A percentile compares a stretch with the other conserved stretches of the same genome.
phyloP scores from a whole-genome alignment of 1,284 basidiomycete species.

The Flammula alnicola region DNA sequence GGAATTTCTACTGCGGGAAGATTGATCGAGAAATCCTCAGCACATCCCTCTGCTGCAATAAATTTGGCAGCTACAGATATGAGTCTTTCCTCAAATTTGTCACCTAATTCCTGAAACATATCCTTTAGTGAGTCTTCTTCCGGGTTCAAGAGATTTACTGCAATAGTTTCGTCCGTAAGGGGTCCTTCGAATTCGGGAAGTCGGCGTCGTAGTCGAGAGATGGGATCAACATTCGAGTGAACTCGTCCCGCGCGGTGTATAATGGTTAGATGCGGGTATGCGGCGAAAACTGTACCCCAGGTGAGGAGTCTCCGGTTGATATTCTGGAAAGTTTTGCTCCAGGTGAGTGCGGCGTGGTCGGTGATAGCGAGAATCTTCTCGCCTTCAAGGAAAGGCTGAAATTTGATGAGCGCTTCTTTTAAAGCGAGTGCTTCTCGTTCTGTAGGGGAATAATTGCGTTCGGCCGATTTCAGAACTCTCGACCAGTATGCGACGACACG shows the following conservation, averaged over 20 bases:
- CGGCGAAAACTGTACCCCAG: constrained; percentile 23
- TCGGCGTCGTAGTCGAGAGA: constrained; percentile 14
- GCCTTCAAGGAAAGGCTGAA: constrained; percentile 21
- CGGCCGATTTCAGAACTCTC: constrained; percentile 28
- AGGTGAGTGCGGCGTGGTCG: constrained; percentile 20
- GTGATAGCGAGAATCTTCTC: constrained; percentile 16
- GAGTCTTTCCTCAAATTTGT: constrained; percentile 32
- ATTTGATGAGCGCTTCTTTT: constrained; percentile 27
- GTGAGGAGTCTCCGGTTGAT: constrained; percentile 15
- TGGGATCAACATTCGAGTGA: constrained; percentile 22
- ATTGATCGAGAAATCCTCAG: not conserved
- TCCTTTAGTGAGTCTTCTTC: constrained; percentile 24
- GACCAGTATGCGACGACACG: constrained; percentile 42
- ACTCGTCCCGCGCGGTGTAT: constrained; percentile 16
- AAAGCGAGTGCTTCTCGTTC: constrained; percentile 26
- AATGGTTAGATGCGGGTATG: constrained; percentile 16
- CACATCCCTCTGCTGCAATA: not conserved
- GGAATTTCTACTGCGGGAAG: not conserved
- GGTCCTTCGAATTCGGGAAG: not conserved
- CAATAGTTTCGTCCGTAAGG: constrained; percentile 4
- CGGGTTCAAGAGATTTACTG: not conserved
- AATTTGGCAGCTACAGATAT: constrained; percentile 23
- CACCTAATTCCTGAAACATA: constrained; percentile 31
- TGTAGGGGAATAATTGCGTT: constrained; percentile 28
- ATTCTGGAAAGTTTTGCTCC: constrained; percentile 16